Percentiles rank a stretch among this genome's conserved stretches.
phyloP scores from a whole-genome alignment of 441 rosid genomes.

The Theobroma grandiflorum region DNA sequence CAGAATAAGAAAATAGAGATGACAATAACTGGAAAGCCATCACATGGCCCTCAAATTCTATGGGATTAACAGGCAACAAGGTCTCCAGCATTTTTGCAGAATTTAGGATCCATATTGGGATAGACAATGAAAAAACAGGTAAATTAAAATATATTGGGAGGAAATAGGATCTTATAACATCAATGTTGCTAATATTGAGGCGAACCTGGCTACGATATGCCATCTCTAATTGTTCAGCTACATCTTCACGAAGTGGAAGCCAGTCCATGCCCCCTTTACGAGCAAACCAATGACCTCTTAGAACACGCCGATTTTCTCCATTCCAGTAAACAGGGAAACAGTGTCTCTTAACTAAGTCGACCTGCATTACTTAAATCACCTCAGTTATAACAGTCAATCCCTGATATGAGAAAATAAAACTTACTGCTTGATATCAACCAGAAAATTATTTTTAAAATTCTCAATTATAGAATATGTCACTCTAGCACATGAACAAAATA shows the following conservation, averaged over 20 bases:
- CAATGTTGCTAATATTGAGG: not conserved
- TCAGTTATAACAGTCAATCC: conserved; percentile 14
- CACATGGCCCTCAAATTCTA: conserved; percentile 6
- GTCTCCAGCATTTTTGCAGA: not conserved
- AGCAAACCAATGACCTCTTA: conserved; percentile 99
- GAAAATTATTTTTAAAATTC: conserved; percentile 4
- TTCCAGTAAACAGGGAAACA: conserved; percentile 97
- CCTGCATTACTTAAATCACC: conserved; percentile 55
- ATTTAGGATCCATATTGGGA: not conserved
- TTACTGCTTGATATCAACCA: not conserved
- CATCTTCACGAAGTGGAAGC: conserved; percentile 96
- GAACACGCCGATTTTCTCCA: conserved; percentile 96
- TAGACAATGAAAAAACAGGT: not conserved
- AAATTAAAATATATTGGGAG: conserved; percentile 2
- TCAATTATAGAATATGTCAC: not conserved
- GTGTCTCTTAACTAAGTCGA: conserved; percentile 85
- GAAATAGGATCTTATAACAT: conserved; percentile 18
- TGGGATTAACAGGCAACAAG: not conserved
- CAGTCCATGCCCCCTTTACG: conserved; percentile 93
- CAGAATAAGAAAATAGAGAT: conserved; percentile 9
- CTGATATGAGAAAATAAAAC: not conserved
- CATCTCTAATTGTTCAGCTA: conserved; percentile 92
- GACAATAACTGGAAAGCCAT: not conserved
- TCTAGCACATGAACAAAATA: not conserved
- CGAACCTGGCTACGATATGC: conserved; percentile 85